Evolutionary conservation across 345 rosid genomes (phyloP).

Genomic region (Eucalyptus curtisii): DNA sequence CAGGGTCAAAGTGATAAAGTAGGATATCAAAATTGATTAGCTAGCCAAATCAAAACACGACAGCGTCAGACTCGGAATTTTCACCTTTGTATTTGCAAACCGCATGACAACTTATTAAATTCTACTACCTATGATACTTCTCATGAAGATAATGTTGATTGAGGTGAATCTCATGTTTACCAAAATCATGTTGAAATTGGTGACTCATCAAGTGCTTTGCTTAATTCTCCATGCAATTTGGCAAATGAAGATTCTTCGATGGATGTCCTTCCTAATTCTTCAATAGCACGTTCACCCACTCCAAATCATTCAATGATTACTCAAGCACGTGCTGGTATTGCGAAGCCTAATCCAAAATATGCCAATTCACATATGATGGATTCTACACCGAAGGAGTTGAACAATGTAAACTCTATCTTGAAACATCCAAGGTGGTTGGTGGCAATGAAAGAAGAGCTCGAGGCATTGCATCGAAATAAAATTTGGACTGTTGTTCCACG

Average conservation of each 20-base stretch:
- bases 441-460: not conserved
- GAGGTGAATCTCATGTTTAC: not conserved
- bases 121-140: not conserved
- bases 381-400: not conserved
- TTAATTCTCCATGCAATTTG: not conserved
- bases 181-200: not conserved
- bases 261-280: not conserved
- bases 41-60: not conserved
- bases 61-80: rapidly evolving
- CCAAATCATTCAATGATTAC: not conserved
- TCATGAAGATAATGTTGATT: not conserved
- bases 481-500: not conserved
- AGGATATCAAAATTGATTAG: not conserved
- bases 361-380: not conserved
- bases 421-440: not conserved
- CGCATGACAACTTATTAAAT: not conserved
- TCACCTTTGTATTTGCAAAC: not conserved
- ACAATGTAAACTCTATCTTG: not conserved
- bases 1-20: not conserved
- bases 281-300: not conserved
- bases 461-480: not conserved
- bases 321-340: not conserved
- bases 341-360: not conserved
- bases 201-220: not conserved
- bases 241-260: not conserved